Base-by-base conservation (phyloP, 192 early-diverging fungal genomes). In the Podila epigama region DNA sequence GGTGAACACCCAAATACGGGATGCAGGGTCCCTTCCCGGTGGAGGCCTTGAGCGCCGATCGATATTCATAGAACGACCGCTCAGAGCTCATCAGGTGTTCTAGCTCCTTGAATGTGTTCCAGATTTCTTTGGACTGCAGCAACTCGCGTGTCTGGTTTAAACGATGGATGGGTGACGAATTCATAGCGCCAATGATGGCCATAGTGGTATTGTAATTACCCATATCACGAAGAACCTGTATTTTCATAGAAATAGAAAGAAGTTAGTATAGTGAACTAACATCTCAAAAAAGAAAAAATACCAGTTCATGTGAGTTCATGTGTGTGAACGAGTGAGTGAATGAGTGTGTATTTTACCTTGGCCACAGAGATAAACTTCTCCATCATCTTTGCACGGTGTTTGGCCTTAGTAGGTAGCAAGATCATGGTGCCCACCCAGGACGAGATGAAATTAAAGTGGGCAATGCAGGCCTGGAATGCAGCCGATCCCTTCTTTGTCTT, bases 201-300 rank as follows among this genome's bases (percentile, higher is more conserved):
- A 93, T 92, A 10, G 91, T 82, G 2, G 90, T 89, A 68, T 93
- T 94, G 69, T 87, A 94, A 59, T 94, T 94, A 56, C 91, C 89
- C 60, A 77, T 77, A 41, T 84, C 80, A 20, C 89, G 79, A 3
- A 93, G 70, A 25, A 86, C 75, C 88, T 91, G 33, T n/a, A 37
- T 18, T 1, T 10, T 57, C 4, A 11, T 32, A 20, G 16, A 34
- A 16, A 1, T 8, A 25, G 25, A 51, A 57, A 13, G 6, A 41
- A 34, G 20, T 25, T 40, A n/a, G 12, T 29, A 40, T 54, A 13
- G 22, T 40, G 12, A 62, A 4, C 28, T 36, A n/a, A n/a, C n/a
- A n/a, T n/a, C n/a, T n/a, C n/a, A n/a, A n/a, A n/a, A n/a, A n/a
- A n/a, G n/a, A n/a, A n/a, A 36, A 12, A 52, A 8, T 16, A 27